phyloP scores from a whole-genome alignment of 2,329 filamentous ascomycete species.

The Emericellopsis atlantica region DNA sequence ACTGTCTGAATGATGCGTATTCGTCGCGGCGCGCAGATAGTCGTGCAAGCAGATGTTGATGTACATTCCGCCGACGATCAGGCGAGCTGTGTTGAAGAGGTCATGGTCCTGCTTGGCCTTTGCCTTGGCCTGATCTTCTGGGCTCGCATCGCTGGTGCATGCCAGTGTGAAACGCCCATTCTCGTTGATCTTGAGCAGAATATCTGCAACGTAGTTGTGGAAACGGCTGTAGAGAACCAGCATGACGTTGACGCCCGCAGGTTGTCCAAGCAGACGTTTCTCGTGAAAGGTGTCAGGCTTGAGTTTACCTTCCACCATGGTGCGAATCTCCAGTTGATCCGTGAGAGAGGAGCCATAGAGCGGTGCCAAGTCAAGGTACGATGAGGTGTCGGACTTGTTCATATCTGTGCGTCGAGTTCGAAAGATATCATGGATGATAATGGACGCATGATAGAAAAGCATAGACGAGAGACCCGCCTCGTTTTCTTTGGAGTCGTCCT shows the following conservation, averaged over 20 bases:
- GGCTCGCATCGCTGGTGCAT: conserved; percentile 7
- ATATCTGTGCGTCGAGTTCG: conserved; percentile 42
- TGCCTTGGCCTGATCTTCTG: conserved; percentile 17
- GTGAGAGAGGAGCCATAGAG: conserved; percentile 56
- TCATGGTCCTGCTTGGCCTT: conserved; percentile 33
- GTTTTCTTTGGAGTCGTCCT: conserved; percentile 42
- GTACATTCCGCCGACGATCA: conserved; percentile 41
- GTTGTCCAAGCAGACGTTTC: conserved; percentile 50
- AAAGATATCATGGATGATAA: conserved; percentile 30
- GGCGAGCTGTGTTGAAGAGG: conserved; percentile 41
- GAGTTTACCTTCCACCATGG: conserved; percentile 52
- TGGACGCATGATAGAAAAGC: conserved; percentile 62
- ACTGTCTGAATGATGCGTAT: conserved; percentile 43
- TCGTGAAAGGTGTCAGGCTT: conserved; percentile 62
- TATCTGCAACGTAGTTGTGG: conserved; percentile 55
- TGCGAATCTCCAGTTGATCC: conserved; percentile 51
- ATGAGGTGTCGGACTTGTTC: conserved; percentile 55
- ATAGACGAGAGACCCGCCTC: conserved; percentile 63
- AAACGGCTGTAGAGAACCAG: conserved; percentile 58
- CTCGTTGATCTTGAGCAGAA: conserved; percentile 55
- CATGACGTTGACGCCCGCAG: conserved; percentile 54
- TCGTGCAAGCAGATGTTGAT: conserved; percentile 44
- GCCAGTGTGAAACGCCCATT: conserved; percentile 44
- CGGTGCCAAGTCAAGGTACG: conserved; percentile 62
- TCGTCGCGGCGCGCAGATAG: conserved; percentile 49